phyloP scores from a whole-genome alignment of 2,329 filamentous ascomycete species.

The Aquanectria penicillioides region DNA sequence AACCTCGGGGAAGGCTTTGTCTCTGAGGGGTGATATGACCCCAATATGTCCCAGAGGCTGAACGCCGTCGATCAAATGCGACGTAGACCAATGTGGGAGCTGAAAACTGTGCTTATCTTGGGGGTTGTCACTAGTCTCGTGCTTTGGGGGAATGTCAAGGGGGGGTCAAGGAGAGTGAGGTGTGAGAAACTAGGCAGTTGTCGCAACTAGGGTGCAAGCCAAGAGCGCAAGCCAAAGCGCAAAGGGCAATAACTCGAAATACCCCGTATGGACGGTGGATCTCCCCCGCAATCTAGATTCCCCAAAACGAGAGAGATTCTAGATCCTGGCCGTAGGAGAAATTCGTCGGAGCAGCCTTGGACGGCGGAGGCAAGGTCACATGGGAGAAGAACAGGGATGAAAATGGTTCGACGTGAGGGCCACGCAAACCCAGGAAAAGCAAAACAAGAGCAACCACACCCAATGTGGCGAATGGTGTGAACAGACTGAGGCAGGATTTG shows the following conservation, averaged over 20 bases:
- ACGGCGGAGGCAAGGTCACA: constrained; percentile 18
- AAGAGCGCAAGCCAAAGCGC: constrained; percentile 17
- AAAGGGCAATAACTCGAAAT: constrained; percentile 15
- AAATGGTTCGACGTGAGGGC: constrained; percentile 17
- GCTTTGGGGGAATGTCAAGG: constrained; percentile 6
- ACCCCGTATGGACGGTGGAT: constrained; percentile 19
- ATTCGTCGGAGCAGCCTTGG: neutral
- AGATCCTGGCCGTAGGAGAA: neutral
- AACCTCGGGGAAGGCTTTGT: constrained; percentile 10
- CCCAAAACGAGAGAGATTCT: constrained; percentile 5
- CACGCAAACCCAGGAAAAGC: constrained; percentile 21
- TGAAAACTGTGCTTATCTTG: constrained; percentile 25
- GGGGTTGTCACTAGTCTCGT: constrained; percentile 15
- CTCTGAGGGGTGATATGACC: constrained; percentile 10
- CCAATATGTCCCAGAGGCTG: neutral
- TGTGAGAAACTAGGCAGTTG: constrained; percentile 24
- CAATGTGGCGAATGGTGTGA: neutral
- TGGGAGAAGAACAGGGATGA: constrained; percentile 7
- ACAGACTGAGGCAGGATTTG: neutral
- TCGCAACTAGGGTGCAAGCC: constrained; percentile 4
- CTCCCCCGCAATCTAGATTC: constrained; percentile 36
- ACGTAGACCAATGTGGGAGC: constrained; percentile 12
- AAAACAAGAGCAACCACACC: neutral
- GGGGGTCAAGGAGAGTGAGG: constrained; percentile 16
- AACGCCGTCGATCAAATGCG: constrained; percentile 12